A percentile compares a stretch with the other conserved stretches of the same genome.
Evolutionary conservation across 2,329 filamentous ascomycete genomes (phyloP).

Genomic region (Colletotrichum sp.): DNA sequence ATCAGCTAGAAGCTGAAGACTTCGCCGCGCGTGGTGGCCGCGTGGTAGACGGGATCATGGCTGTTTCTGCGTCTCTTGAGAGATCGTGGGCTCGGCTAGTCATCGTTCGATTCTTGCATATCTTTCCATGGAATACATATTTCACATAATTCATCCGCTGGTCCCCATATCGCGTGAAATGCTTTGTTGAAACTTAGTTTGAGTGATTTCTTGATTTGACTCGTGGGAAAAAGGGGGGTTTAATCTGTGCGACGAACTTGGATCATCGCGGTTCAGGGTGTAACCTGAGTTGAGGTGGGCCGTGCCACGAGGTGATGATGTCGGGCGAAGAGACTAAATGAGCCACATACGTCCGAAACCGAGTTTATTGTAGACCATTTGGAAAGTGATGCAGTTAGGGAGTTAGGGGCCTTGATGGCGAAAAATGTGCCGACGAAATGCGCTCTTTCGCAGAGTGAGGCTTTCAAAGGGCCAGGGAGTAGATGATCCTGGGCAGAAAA

Average conservation of each 20-base stretch:
- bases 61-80: neutral
- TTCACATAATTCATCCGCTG: neutral
- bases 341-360: neutral
- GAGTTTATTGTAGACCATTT: neutral
- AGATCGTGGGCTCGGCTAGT: neutral
- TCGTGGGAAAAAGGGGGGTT: neutral
- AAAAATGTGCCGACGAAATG: neutral
- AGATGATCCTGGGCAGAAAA: neutral
- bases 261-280: neutral
- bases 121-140: neutral
- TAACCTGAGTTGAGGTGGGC: neutral
- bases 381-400: neutral
- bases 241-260: neutral
- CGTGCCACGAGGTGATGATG: neutral
- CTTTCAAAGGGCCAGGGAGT: neutral
- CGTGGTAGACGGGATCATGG: neutral
- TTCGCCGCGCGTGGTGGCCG: neutral
- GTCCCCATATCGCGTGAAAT: neutral
- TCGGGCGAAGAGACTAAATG: neutral
- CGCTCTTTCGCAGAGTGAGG: neutral
- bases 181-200: neutral
- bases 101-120: conserved; percentile 10
- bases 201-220: neutral
- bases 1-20: neutral
- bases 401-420: neutral